phyloP scores from a whole-genome alignment of 805 yeast genomes.

The Candida nanaspora region DNA sequence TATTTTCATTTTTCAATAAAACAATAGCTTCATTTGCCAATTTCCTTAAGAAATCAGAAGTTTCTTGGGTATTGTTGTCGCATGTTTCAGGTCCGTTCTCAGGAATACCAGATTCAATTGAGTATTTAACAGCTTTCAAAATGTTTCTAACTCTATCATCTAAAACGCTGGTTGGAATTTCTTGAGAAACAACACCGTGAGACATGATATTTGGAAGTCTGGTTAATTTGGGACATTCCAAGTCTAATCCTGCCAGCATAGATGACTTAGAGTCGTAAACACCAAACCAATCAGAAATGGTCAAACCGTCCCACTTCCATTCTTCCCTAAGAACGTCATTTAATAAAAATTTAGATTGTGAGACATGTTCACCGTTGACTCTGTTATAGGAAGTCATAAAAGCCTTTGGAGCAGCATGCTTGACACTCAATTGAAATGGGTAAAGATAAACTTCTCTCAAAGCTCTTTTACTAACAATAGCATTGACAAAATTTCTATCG shows the following conservation, averaged over 20 bases:
- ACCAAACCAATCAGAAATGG: constrained; percentile 40
- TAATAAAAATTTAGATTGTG: constrained; percentile 28
- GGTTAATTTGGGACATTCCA: constrained; percentile 32
- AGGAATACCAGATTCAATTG: constrained; percentile 32
- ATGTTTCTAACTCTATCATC: constrained; percentile 41
- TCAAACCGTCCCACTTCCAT: constrained; percentile 33
- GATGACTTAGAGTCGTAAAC: constrained; percentile 28
- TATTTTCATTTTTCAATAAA: constrained; percentile 45
- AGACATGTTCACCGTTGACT: constrained; percentile 35
- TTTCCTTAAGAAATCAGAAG: constrained; percentile 33
- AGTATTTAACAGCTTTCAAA: constrained; percentile 39
- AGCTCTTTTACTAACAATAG: constrained; percentile 34
- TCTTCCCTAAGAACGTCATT: constrained; percentile 30
- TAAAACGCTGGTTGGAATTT: constrained; percentile 31
- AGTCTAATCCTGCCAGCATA: constrained; percentile 35
- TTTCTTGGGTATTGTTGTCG: constrained; percentile 40
- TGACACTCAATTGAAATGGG: constrained; percentile 35
- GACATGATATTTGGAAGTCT: constrained; percentile 21
- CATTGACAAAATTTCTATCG: constrained; percentile 27
- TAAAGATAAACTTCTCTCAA: constrained; percentile 36
- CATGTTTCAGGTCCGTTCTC: constrained; percentile 28
- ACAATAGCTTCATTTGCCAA: constrained; percentile 48
- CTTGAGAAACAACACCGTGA: constrained; percentile 34
- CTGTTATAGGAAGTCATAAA: constrained; percentile 37
- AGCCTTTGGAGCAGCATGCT: constrained; percentile 30